A percentile compares a stretch with the other conserved stretches of the same genome.
Evolutionary conservation across 495 filamentous ascomycete species (phyloP).

Genomic region (Podospora tetraspora): DNA sequence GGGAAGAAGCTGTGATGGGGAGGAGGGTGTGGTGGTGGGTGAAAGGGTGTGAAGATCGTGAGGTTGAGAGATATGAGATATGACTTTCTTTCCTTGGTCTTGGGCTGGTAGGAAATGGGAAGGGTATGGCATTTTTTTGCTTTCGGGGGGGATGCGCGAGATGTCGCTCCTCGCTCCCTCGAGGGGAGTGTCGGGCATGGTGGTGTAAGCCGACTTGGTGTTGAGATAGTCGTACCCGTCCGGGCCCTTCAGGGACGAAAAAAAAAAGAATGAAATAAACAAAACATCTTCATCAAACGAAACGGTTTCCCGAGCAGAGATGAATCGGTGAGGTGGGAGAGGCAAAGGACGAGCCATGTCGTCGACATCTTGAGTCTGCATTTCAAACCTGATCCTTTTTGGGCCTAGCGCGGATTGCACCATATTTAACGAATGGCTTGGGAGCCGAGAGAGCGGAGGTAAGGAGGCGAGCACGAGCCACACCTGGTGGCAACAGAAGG

Average conservation of each 20-base stretch:
- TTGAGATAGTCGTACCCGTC: neutral
- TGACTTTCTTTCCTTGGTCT: neutral
- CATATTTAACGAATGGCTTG: constrained; percentile 24
- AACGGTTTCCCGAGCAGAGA: neutral
- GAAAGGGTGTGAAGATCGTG: neutral
- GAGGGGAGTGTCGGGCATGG: neutral
- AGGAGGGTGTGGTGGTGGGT: neutral
- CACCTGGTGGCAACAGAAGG: neutral
- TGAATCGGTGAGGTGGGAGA: constrained; percentile 9
- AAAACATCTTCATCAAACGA: neutral
- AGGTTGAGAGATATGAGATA: neutral
- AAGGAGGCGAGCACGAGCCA: neutral
- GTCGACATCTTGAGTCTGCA: constrained; percentile 22
- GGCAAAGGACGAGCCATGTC: constrained; percentile 9
- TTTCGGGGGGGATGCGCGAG: neutral
- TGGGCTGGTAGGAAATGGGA: neutral
- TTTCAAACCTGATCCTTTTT: constrained; percentile 17
- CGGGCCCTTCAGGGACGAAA: neutral
- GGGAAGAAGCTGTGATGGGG: constrained; percentile 36
- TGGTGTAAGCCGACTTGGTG: neutral
- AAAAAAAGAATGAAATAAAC: neutral
- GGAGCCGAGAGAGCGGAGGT: neutral
- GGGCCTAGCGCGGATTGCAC: constrained; percentile 34
- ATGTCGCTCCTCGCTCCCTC: neutral
- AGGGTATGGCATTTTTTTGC: neutral